Conservation (phyloP, 495 filamentous ascomycete genomes). For the Aspergillus nanangensis region DNA sequence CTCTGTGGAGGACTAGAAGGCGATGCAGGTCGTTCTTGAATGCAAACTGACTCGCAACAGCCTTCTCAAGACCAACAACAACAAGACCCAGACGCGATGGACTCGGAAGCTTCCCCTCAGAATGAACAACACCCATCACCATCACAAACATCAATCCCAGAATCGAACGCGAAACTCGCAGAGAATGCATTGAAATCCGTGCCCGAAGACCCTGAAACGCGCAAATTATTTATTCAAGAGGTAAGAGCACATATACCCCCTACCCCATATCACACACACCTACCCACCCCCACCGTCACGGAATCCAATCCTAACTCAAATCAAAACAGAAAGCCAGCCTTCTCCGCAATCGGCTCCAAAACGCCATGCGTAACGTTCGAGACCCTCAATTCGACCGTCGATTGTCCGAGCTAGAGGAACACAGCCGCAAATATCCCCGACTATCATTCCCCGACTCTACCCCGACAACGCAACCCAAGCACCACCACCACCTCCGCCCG, state of each 20-base stretch:
- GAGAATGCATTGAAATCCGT: constrained; percentile 13
- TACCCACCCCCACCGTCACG: not conserved
- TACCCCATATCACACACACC: constrained; percentile 3
- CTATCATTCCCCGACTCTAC: constrained; percentile 23
- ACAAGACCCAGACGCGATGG: constrained; percentile 14
- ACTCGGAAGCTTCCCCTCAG: not conserved
- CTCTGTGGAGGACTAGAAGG: too few relatives aligned
- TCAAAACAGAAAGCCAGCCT: constrained; percentile 44
- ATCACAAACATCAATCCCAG: constrained; percentile 3
- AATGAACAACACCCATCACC: constrained; percentile 10
- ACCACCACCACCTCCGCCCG: constrained; percentile 14
- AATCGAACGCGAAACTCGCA: constrained; percentile 16
- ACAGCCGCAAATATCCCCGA: constrained; percentile 37
- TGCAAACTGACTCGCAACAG: too few relatives aligned
- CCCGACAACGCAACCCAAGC: constrained; percentile 13
- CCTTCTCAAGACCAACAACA: constrained; percentile 4
- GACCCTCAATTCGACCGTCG: constrained; percentile 41
- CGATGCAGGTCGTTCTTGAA: too few relatives aligned
- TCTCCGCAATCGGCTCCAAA: constrained; percentile 40
- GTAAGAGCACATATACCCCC: constrained; percentile 17
- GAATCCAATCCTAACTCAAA: constrained; percentile 1
- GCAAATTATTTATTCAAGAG: constrained; percentile 42
- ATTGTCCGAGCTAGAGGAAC: constrained; percentile 41
- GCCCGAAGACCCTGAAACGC: constrained; percentile 32
- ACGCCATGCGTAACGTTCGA: constrained; percentile 38